A percentile compares a stretch with the other conserved stretches of the same genome.
Evolutionary conservation across 306 rosid species (phyloP).

Genomic region (Benincasa hispida): DNA sequence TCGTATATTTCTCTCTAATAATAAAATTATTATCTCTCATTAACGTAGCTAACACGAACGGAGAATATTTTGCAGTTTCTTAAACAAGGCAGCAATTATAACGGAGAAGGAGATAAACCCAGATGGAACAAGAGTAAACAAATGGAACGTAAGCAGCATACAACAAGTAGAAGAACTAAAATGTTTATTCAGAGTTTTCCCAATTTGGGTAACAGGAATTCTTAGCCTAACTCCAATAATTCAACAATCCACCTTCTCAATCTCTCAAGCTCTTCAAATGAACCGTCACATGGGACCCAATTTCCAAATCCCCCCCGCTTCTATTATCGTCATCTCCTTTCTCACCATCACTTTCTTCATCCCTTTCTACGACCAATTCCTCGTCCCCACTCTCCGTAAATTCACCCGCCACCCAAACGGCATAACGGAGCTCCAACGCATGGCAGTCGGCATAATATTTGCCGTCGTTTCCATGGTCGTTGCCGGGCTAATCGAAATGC

Average conservation of each 20-base stretch:
- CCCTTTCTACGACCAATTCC: slow-evolving; percentile 35
- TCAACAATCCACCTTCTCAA: slow-evolving; percentile 40
- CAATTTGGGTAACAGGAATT: slow-evolving; percentile 42
- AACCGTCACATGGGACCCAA: slow-evolving; percentile 50
- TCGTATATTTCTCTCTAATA: too few relatives aligned
- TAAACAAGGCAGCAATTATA: slow-evolving; percentile 41
- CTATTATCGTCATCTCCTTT: slow-evolving; percentile 35
- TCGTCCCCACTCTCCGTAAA: slow-evolving; percentile 36
- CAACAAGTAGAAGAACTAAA: slow-evolving; percentile 62
- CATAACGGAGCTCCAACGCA: slow-evolving; percentile 40
- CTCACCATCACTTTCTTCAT: slow-evolving; percentile 35
- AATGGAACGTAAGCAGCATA: slow-evolving; percentile 42
- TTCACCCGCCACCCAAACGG: slow-evolving; percentile 44
- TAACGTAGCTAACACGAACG: too few relatives aligned
- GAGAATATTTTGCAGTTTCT: background rate
- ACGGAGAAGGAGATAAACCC: slow-evolving; percentile 32
- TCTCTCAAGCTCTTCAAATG: slow-evolving; percentile 70
- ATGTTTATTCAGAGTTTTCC: slow-evolving; percentile 32
- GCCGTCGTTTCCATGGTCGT: slow-evolving; percentile 42
- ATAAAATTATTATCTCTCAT: too few relatives aligned
- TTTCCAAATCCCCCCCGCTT: slow-evolving; percentile 60
- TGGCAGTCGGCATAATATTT: slow-evolving; percentile 50
- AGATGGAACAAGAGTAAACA: slow-evolving; percentile 32
- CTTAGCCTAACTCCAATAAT: slow-evolving; percentile 22
- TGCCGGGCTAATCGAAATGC: slow-evolving; percentile 43